Evolutionary conservation across 2,329 filamentous ascomycete genomes (phyloP).

Genomic region (Colletotrichum chlorophyti): DNA sequence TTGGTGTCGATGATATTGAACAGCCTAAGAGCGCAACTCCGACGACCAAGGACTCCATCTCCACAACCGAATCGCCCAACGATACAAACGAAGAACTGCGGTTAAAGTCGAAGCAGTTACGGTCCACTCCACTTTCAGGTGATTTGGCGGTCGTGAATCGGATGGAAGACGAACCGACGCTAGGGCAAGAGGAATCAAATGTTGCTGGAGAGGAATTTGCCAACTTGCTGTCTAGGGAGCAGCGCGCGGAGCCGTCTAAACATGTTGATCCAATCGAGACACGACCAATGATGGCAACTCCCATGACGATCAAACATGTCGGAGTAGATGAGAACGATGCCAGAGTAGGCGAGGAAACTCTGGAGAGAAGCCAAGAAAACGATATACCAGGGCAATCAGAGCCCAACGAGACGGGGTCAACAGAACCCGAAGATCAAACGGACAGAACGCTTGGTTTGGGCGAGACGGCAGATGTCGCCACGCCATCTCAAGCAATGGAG

Average conservation of each 20-base stretch:
- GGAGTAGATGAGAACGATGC: neutral
- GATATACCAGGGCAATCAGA: conserved; percentile 19
- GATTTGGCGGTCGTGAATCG: neutral
- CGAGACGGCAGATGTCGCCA: conserved; percentile 4
- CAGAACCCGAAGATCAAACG: conserved; percentile 27
- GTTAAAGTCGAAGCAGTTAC: too few relatives aligned
- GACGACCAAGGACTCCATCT: conserved; percentile 21
- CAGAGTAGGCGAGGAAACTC: neutral
- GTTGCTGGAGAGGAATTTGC: conserved; percentile 1
- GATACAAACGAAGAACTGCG: conserved; percentile 23
- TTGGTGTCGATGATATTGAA: conserved; percentile 32
- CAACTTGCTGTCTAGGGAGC: neutral
- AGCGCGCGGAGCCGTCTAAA: neutral
- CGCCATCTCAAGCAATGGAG: neutral
- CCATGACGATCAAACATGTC: conserved; percentile 10
- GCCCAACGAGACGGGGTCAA: conserved; percentile 26
- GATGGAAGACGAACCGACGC: conserved; percentile 10
- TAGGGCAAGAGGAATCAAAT: conserved; percentile 2
- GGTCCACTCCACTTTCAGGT: conserved; percentile 26
- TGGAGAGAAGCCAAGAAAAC: neutral
- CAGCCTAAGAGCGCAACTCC: conserved; percentile 24
- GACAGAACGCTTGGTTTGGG: conserved; percentile 8
- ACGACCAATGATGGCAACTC: neutral
- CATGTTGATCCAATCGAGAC: neutral
- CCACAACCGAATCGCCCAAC: conserved; percentile 13